phyloP scores from a whole-genome alignment of 2,329 filamentous ascomycete species.

The Aspergillus luchuensis region DNA sequence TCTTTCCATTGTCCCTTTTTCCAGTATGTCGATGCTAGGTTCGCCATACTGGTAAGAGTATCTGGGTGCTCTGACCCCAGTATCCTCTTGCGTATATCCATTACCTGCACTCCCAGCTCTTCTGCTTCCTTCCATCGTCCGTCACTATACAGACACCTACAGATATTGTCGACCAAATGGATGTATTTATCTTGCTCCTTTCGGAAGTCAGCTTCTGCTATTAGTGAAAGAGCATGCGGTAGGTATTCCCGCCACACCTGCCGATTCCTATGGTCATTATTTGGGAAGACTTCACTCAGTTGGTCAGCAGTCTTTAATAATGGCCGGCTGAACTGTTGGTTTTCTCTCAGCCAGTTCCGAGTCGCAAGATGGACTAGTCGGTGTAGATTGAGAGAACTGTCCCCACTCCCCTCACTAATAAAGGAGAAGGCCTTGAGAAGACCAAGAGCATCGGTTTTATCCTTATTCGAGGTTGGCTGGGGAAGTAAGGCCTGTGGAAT shows the following conservation, averaged over 20 bases:
- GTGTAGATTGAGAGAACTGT: constrained; percentile 27
- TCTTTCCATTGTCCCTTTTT: too few species aligned
- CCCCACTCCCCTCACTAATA: constrained; percentile 7
- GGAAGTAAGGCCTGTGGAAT: constrained; percentile 33
- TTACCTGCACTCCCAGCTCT: not conserved
- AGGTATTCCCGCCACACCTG: not conserved
- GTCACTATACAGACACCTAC: not conserved
- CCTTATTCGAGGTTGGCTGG: not conserved
- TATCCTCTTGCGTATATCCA: not conserved
- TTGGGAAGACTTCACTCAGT: constrained; percentile 16
- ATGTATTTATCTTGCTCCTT: not conserved
- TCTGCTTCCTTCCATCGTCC: not conserved
- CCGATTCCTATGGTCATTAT: constrained; percentile 13
- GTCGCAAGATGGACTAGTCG: constrained; percentile 35
- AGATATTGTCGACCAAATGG: not conserved
- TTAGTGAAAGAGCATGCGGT: not conserved
- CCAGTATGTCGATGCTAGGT: too few species aligned
- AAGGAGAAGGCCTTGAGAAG: constrained; percentile 28
- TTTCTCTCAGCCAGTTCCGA: constrained; percentile 30
- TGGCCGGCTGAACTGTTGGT: not conserved
- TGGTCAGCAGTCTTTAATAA: not conserved
- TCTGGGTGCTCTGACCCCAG: not conserved
- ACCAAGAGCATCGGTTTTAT: constrained; percentile 23
- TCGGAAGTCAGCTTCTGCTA: not conserved
- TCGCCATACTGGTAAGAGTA: not conserved